phyloP scores from a whole-genome alignment of 805 yeast species.

The Suhomyces sp. region DNA sequence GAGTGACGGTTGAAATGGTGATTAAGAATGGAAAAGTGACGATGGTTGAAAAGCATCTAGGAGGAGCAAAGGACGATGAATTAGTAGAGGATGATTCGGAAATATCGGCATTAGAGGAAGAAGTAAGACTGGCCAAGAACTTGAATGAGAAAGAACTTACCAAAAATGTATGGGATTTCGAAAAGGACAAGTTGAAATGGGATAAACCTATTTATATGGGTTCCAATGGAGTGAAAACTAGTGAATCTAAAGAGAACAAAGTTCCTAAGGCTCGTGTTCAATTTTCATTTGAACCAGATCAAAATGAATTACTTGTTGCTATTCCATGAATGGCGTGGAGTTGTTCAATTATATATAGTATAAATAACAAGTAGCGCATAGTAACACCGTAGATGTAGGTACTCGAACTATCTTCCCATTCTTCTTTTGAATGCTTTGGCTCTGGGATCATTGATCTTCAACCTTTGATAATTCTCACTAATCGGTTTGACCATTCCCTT shows the following conservation, averaged over 20 bases:
- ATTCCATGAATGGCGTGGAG: slow-evolving; percentile 7
- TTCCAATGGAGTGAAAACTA: background rate
- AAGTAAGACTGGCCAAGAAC: slow-evolving; percentile 21
- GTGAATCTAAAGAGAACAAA: slow-evolving; percentile 1
- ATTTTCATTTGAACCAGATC: slow-evolving; percentile 19
- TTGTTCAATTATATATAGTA: background rate
- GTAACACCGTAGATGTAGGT: too few relatives aligned
- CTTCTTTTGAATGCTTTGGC: slow-evolving; percentile 43
- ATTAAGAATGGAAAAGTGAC: slow-evolving; percentile 79
- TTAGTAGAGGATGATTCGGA: slow-evolving; percentile 37
- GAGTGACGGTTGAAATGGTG: slow-evolving; percentile 71
- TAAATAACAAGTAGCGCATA: too few relatives aligned
- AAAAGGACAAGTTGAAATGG: slow-evolving; percentile 55
- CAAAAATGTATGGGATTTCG: slow-evolving; percentile 58
- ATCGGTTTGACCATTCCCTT: slow-evolving; percentile 27
- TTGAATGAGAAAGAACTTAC: slow-evolving; percentile 31
- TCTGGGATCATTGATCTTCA: slow-evolving; percentile 51
- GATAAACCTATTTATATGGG: slow-evolving; percentile 47
- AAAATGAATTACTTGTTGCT: slow-evolving; percentile 25
- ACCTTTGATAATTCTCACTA: slow-evolving; percentile 51
- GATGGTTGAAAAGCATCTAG: slow-evolving; percentile 47
- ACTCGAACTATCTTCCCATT: slow-evolving; percentile 11
- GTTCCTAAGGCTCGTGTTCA: slow-evolving; percentile 25
- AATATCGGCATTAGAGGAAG: slow-evolving; percentile 37
- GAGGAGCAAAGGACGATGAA: slow-evolving; percentile 15